Conservation (phyloP, 805 yeast species). For the Candida loeiensis region DNA sequence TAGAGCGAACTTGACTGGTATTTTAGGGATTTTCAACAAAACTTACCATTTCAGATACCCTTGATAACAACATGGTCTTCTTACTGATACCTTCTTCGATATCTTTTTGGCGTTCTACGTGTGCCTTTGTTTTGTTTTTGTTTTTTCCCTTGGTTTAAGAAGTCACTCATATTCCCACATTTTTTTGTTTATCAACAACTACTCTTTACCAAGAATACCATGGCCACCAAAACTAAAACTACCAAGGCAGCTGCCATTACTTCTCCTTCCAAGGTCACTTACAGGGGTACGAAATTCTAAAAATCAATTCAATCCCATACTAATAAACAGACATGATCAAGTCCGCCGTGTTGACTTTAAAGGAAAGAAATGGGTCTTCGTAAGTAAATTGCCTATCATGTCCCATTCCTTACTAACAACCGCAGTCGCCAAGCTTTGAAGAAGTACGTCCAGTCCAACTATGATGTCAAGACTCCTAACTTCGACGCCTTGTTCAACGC, state of each 20-base stretch:
- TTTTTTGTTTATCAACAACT: conserved; percentile 4
- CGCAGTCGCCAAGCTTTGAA: conserved; percentile 79
- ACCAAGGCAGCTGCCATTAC: conserved; percentile 14
- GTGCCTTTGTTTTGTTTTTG: conserved; percentile 4
- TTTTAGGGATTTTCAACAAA: too few relatives aligned
- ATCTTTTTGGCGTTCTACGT: too few relatives aligned
- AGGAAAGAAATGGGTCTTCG: conserved; percentile 79
- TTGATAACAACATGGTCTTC: too few relatives aligned
- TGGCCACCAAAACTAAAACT: conserved; percentile 34
- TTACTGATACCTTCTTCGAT: too few relatives aligned
- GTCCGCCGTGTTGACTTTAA: conserved; percentile 65
- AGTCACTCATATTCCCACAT: conserved; percentile 2
- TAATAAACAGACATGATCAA: conserved; percentile 52
- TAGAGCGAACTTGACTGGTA: too few relatives aligned
- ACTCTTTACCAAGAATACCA: conserved; percentile 11
- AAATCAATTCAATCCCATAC: conserved; percentile 5
- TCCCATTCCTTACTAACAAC: conserved; percentile 15
- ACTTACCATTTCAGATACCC: too few relatives aligned
- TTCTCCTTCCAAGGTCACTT: conserved; percentile 35
- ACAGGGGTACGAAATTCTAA: conserved; percentile 45
- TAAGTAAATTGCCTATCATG: conserved; percentile 29
- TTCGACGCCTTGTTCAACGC: conserved; percentile 74
- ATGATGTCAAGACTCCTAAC: conserved; percentile 53
- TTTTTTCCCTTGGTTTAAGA: not conserved
- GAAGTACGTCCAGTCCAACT: conserved; percentile 69